These are phyloP conservation scores for Kwoniella shivajii DNA, from an alignment of 1,284 basidiomycete species.

Conservation along the genomic window DNA sequence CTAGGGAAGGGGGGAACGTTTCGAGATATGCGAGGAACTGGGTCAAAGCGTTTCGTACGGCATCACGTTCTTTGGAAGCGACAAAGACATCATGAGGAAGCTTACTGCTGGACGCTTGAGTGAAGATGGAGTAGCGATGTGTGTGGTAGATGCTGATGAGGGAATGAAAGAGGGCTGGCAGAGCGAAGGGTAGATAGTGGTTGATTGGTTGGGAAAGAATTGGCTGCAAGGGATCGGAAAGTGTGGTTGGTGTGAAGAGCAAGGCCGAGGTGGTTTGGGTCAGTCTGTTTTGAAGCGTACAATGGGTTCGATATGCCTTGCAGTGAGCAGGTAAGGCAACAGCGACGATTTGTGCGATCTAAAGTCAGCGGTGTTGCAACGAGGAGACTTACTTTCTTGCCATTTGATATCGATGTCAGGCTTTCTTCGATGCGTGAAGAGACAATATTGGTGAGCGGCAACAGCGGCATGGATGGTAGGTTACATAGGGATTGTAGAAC, in stretches of 20 bases:
- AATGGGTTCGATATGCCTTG: slow-evolving; percentile 19
- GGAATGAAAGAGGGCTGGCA: slow-evolving; percentile 28
- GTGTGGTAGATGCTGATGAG: slow-evolving; percentile 28
- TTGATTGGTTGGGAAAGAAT: slow-evolving; percentile 2
- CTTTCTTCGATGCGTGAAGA: not conserved
- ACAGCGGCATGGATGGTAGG: not conserved
- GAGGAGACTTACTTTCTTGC: slow-evolving; percentile 33
- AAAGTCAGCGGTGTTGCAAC: not conserved
- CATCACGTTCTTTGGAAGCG: slow-evolving; percentile 36
- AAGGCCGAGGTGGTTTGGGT: slow-evolving; percentile 21
- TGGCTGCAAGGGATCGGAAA: slow-evolving; percentile 28
- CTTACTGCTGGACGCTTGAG: slow-evolving; percentile 31
- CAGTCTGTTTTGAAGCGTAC: slow-evolving; percentile 15
- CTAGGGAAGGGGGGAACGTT: slow-evolving; percentile 10
- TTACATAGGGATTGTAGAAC: slow-evolving; percentile 16
- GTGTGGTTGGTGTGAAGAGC: slow-evolving; percentile 30
- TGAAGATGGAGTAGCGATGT: slow-evolving; percentile 38
- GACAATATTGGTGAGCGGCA: not conserved
- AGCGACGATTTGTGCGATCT: slow-evolving; percentile 30
- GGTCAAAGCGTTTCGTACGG: slow-evolving; percentile 28
- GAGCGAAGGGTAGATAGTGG: not conserved
- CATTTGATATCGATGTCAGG: slow-evolving; percentile 18
- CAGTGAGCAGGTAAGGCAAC: slow-evolving; percentile 27
- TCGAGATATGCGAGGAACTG: slow-evolving; percentile 19
- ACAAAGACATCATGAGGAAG: slow-evolving; percentile 40